These are phyloP conservation scores for Dentipellis sp. DNA, from an alignment of 768 basidiomycete species.

Conservation along the genomic window DNA sequence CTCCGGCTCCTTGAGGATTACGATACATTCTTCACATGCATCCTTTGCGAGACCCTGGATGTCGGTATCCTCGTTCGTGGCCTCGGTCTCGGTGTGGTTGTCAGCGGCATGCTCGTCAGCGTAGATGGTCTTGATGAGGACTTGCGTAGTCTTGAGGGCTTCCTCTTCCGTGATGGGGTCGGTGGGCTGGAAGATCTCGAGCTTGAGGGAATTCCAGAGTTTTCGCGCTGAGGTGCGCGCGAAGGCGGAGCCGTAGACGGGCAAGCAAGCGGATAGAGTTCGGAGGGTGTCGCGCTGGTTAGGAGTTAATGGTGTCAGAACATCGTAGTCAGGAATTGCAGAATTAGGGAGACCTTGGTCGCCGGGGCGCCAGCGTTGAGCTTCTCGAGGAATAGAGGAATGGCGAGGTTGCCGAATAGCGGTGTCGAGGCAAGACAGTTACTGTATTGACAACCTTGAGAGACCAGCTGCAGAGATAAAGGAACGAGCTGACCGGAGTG, in stretches of 20 bases:
- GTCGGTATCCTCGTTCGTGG: conserved; percentile 28
- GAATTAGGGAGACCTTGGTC: conserved; percentile 56
- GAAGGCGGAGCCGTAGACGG: conserved; percentile 67
- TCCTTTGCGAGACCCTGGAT: conserved; percentile 55
- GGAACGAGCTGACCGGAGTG: conserved; percentile 44
- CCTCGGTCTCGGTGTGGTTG: conserved; percentile 13
- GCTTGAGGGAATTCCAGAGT: conserved; percentile 85
- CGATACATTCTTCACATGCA: conserved; percentile 73
- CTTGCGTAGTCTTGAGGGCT: conserved; percentile 62
- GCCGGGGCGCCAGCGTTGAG: conserved; percentile 69
- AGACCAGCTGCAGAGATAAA: not conserved
- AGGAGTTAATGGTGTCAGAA: conserved; percentile 1
- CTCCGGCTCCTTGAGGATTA: conserved; percentile 80
- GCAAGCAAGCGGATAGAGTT: conserved; percentile 68
- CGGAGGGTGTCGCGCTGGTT: conserved; percentile 79
- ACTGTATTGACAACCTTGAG: conserved; percentile 25
- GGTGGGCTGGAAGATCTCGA: conserved; percentile 95
- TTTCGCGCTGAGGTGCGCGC: conserved; percentile 58
- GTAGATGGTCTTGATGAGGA: conserved; percentile 70
- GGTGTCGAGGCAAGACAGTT: conserved; percentile 72
- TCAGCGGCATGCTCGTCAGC: conserved; percentile 17
- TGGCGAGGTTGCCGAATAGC: conserved; percentile 72
- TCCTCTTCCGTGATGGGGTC: conserved; percentile 66
- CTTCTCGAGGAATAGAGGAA: conserved; percentile 89
- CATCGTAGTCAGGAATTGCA: not conserved